Evolutionary conservation across 495 filamentous ascomycete genomes (phyloP), one percentile per base, ranked within the genome.

Genomic region (Hypoxylon cercidicola): DNA sequence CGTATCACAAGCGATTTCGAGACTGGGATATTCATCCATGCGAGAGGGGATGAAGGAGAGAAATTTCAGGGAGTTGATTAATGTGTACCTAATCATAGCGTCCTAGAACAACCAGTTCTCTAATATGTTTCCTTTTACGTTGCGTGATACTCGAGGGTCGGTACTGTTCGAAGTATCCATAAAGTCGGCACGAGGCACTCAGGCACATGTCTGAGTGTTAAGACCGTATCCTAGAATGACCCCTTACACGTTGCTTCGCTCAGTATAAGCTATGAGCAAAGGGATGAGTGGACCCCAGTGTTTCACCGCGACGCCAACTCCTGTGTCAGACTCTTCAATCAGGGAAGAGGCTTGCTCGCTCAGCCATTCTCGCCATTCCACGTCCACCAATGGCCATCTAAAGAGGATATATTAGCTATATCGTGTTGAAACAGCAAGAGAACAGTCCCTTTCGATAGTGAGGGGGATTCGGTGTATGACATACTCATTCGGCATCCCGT

Each of bases 351-450:
- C 59, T 46, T 66, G 68, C 32, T 71, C 68, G 25, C 71, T 57
- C 16, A 73, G 46, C 71, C 71, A 73, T 43, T 30, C 48, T 16
- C 58, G 64, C 71, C 71, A 73, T 52, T 68, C 64, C 1, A 19
- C 35, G 39, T 73, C 71, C 11, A 56, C 60, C 54, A 41, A 51
- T 10, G 8, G 25, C 71, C 71, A 73, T 41, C 69, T 70, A 25
- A 10, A 44, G 37, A 19, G 3, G n/a, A 53, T 18, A 19, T 21
- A 40, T 69, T 46, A 70, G 58, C 37, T 30, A 52, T 6, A 0
- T n/a, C 1, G 20, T 46, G 19, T 25, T 4, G 13, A 50, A 19
- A 39, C 0, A 32, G 20, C 15, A 23, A 52, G 45, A 25, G 2
- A 43, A n/a, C n/a, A n/a, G n/a, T n/a, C n/a, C n/a, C n/a, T n/a